Percentiles rank a stretch among this genome's conserved stretches.
These are phyloP conservation scores for Peniophora sp. DNA, from an alignment of 1,284 basidiomycete genomes.

Conservation along the genomic window DNA sequence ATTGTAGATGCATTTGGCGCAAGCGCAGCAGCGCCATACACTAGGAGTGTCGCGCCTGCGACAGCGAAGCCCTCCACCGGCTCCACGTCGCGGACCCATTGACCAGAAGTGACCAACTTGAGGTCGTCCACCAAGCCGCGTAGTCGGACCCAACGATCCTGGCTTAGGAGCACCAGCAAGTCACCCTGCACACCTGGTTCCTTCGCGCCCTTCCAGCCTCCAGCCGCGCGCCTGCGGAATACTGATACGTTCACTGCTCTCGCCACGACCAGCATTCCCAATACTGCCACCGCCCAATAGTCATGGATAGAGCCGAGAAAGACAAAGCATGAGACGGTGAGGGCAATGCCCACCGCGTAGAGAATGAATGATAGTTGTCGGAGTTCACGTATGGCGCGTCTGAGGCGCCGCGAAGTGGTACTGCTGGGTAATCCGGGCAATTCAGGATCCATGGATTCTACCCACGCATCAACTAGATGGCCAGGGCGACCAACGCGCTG, in stretches of 20 bases:
- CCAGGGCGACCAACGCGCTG: conserved; percentile 6
- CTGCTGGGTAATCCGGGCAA: too few relatives aligned
- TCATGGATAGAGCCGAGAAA: conserved; percentile 1
- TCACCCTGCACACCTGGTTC: conserved; percentile 7
- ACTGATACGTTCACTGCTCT: conserved; percentile 6
- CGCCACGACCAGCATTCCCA: conserved; percentile 5
- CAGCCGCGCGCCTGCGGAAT: not conserved
- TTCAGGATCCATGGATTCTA: not conserved
- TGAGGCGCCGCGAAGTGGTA: too few relatives aligned
- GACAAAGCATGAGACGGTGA: not conserved
- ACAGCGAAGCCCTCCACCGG: not conserved
- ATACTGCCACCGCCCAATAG: conserved; percentile 5
- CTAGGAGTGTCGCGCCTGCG: not conserved
- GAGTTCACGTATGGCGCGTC: not conserved
- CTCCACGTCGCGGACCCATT: conserved; percentile 1
- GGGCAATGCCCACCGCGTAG: not conserved
- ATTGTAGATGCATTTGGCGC: not conserved
- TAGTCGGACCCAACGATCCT: conserved; percentile 10
- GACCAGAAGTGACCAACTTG: conserved; percentile 6
- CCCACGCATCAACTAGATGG: conserved; percentile 5
- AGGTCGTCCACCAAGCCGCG: conserved; percentile 7
- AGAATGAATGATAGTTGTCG: not conserved
- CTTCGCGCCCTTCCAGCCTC: not conserved
- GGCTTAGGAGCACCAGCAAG: conserved; percentile 9
- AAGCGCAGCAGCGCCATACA: not conserved